phyloP scores from a whole-genome alignment of 1,139 yeast species.

The Suzukiozyma palmioleophila region DNA sequence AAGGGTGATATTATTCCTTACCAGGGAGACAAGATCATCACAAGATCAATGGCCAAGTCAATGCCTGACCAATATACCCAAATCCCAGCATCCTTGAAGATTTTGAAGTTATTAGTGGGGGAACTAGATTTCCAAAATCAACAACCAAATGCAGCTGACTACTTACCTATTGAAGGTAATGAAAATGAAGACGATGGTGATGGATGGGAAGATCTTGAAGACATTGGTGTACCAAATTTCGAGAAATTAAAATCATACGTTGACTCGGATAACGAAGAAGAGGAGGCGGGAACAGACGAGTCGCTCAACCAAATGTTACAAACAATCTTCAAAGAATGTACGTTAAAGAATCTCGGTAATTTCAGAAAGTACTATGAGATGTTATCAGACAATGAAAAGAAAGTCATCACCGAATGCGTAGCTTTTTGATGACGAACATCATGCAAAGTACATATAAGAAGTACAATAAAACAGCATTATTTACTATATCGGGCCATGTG shows the following conservation, averaged over 20 bases:
- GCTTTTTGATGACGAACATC: slow-evolving; percentile 22
- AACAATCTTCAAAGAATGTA: slow-evolving; percentile 62
- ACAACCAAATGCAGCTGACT: slow-evolving; percentile 40
- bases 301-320: slow-evolving; percentile 45
- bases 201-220: slow-evolving; percentile 83
- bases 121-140: slow-evolving; percentile 64
- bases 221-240: slow-evolving; percentile 55
- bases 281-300: slow-evolving; percentile 31
- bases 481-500: too few species aligned
- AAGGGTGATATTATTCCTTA: slow-evolving; percentile 76
- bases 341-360: slow-evolving; percentile 47
- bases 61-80: slow-evolving; percentile 61
- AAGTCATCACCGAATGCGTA: slow-evolving; percentile 44
- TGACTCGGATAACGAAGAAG: slow-evolving; percentile 42
- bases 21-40: slow-evolving; percentile 59
- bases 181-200: slow-evolving; percentile 50
- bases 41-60: slow-evolving; percentile 78
- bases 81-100: slow-evolving; percentile 67
- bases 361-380: slow-evolving; percentile 52
- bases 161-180: slow-evolving; percentile 24
- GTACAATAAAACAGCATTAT: neutral
- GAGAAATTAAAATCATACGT: slow-evolving; percentile 54
- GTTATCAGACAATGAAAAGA: slow-evolving; percentile 56
- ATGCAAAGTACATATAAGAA: neutral
- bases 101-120: slow-evolving; percentile 61